These are phyloP conservation scores for Coemansia reversa DNA, from an alignment of 192 early-diverging fungal genomes.

Conservation along the genomic window DNA sequence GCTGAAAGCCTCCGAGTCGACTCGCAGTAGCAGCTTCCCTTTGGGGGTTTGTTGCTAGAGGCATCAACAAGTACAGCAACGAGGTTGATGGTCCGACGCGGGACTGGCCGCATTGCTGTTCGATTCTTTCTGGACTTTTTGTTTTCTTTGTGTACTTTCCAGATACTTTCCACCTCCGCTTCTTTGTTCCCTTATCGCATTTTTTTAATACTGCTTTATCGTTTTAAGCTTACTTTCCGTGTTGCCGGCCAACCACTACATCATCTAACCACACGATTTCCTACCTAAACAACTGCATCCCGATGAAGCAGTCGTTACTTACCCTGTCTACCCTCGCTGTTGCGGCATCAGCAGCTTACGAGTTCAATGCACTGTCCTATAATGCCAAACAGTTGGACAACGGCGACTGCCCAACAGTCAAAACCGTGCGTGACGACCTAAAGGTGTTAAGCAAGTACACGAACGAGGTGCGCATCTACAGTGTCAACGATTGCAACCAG, in stretches of 20 bases:
- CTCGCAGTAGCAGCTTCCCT: neutral
- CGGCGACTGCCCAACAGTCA: constrained; percentile 61
- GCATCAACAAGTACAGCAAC: neutral
- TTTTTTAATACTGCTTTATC: neutral
- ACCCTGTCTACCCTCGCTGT: constrained; percentile 26
- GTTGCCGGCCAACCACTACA: constrained; percentile 28
- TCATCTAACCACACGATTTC: neutral
- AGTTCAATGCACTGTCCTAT: constrained; percentile 62
- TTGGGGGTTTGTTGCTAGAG: too few relatives aligned
- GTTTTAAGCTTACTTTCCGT: constrained; percentile 1
- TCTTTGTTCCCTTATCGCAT: neutral
- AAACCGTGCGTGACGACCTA: constrained; percentile 61
- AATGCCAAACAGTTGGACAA: constrained; percentile 57
- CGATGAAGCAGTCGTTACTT: constrained; percentile 32
- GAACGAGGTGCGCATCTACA: constrained; percentile 62
- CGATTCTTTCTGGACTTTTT: neutral
- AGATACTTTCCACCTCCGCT: constrained; percentile 3
- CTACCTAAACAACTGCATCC: neutral
- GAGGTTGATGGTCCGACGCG: neutral
- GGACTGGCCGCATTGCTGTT: neutral
- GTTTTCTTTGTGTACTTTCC: neutral
- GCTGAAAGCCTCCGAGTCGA: neutral
- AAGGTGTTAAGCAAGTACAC: constrained; percentile 58
- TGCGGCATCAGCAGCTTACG: constrained; percentile 23
- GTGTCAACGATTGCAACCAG: constrained; percentile 63